phyloP scores from a whole-genome alignment of 1,284 basidiomycete species.

The Ustanciosporium gigantosporum region DNA sequence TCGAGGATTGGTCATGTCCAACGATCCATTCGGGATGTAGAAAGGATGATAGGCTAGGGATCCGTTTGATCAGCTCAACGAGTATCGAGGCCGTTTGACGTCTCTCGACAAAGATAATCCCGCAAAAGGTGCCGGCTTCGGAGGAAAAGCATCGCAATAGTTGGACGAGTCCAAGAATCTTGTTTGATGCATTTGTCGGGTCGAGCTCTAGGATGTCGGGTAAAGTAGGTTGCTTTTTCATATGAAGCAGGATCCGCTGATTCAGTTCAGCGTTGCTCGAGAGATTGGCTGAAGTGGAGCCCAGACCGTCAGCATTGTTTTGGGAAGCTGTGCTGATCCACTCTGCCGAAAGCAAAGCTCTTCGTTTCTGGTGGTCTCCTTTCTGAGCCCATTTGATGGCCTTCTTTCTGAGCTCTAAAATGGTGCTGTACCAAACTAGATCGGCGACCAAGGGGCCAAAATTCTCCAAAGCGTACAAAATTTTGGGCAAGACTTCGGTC shows the following conservation, averaged over 20 bases:
- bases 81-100: conserved; percentile 38
- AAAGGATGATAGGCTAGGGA: conserved; percentile 19
- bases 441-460: conserved; percentile 40
- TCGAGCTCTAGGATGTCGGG: conserved; percentile 9
- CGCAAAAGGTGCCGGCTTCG: conserved; percentile 21
- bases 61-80: conserved; percentile 40
- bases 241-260: conserved; percentile 11
- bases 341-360: conserved; percentile 15
- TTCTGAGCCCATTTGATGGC: conserved; percentile 13
- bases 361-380: conserved; percentile 1
- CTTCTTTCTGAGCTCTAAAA: conserved; percentile 18
- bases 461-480: conserved; percentile 26
- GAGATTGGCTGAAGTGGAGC: conserved; percentile 8
- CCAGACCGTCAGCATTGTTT: background rate
- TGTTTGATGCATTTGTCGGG: conserved; percentile 19
- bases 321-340: conserved; percentile 1
- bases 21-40: conserved; percentile 37
- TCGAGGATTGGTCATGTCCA: conserved; percentile 43
- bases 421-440: conserved; percentile 37
- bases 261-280: conserved; percentile 16
- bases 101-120: conserved; percentile 47
- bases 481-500: conserved; percentile 22
- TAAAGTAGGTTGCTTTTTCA: conserved; percentile 11
- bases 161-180: conserved; percentile 35
- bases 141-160: conserved; percentile 28